Conservation (phyloP, 805 yeast genomes). For the Schizosaccharomyces japonicus region DNA sequence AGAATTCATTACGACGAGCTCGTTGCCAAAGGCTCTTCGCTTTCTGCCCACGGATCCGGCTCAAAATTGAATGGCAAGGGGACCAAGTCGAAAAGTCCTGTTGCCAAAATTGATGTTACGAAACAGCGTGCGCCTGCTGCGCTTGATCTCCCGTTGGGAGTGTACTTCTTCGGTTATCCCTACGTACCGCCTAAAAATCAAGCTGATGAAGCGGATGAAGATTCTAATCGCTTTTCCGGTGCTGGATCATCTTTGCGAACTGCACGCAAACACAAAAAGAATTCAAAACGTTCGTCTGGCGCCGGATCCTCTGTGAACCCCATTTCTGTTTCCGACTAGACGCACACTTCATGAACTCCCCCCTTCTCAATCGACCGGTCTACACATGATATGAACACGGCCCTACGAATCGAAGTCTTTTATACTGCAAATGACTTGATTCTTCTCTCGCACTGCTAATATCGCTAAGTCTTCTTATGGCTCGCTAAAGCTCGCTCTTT, state of each 20-base stretch:
- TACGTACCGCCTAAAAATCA: neutral
- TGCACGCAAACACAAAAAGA: neutral
- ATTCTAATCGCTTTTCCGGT: neutral
- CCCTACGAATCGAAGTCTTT: too few species aligned
- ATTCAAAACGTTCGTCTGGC: too few species aligned
- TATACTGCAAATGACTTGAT: too few species aligned
- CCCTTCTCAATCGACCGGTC: too few species aligned
- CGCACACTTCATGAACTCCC: too few species aligned
- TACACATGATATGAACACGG: too few species aligned
- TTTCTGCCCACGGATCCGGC: constrained; percentile 35
- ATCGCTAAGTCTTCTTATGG: too few species aligned
- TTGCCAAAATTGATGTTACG: constrained; percentile 1
- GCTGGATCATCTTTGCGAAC: neutral
- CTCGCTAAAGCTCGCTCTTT: too few species aligned
- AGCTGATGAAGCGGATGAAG: neutral
- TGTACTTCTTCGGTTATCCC: constrained; percentile 84
- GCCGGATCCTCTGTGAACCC: neutral
- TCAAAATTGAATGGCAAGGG: constrained; percentile 35
- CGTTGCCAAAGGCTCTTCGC: constrained; percentile 7
- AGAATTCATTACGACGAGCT: constrained; percentile 9
- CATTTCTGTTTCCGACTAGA: too few species aligned
- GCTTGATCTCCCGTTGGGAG: constrained; percentile 54
- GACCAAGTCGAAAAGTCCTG: neutral
- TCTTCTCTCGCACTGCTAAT: too few species aligned
- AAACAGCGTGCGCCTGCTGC: constrained; percentile 30